A percentile compares a stretch with the other conserved stretches of the same genome.
These are phyloP conservation scores for Beta vulgaris DNA, from an alignment of 148 eudicot genomes.

Conservation along the genomic window DNA sequence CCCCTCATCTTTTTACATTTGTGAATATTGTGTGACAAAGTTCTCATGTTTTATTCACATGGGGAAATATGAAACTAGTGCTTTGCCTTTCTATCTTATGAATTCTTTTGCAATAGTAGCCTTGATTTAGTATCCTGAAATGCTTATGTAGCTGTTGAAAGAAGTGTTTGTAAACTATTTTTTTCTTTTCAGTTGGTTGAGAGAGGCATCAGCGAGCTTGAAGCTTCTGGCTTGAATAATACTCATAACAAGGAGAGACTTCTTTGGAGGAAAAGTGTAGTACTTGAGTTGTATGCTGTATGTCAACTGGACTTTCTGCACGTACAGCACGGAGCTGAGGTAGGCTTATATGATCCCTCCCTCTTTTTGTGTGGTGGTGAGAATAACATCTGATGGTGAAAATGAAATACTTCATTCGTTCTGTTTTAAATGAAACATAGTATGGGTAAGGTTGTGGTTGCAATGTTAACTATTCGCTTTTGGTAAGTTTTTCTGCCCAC, in stretches of 20 bases:
- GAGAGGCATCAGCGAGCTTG: background rate
- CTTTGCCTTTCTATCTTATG: background rate
- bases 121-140: slow-evolving; percentile 4
- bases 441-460: too few species aligned
- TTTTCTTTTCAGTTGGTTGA: background rate
- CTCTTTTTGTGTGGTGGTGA: background rate
- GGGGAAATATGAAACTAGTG: background rate
- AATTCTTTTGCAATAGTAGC: background rate
- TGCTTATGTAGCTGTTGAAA: too few species aligned
- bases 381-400: slow-evolving; percentile 3
- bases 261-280: background rate
- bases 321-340: background rate
- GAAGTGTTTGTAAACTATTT: background rate
- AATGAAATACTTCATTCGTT: too few species aligned
- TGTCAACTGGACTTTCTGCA: slow-evolving; percentile 1
- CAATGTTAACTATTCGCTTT: too few species aligned
- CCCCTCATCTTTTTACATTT: background rate
- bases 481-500: too few species aligned
- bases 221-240: slow-evolving; percentile 9
- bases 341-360: slow-evolving; percentile 4
- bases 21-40: background rate
- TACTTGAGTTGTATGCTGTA: slow-evolving; percentile 13
- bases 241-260: background rate
- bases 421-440: too few species aligned
- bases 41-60: background rate